Evolutionary conservation across 2,329 filamentous ascomycete genomes (phyloP).

Genomic region (Ophiocordyceps camponoti-floridani): DNA sequence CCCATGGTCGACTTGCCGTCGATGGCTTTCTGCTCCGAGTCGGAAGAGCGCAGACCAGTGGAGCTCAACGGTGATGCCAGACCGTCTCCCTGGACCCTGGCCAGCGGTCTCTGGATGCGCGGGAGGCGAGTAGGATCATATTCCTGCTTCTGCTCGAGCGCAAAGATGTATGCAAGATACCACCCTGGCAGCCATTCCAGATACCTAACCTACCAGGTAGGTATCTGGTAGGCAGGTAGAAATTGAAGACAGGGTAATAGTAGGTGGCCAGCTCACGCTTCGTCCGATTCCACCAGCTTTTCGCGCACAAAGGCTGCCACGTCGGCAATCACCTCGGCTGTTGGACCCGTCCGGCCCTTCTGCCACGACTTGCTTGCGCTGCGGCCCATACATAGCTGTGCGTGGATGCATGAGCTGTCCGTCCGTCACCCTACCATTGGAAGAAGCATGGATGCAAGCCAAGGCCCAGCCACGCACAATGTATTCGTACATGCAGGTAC

Average conservation of each 20-base stretch:
- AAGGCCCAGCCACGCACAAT: no score
- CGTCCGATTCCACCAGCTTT: conserved; percentile 19
- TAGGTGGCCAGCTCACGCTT: no score
- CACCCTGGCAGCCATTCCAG: no score
- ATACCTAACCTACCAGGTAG: no score
- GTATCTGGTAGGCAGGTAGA: no score
- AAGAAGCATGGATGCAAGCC: no score
- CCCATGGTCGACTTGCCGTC: conserved; percentile 27
- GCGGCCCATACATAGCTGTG: conserved; percentile 36
- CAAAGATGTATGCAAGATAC: no score
- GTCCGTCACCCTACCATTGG: no score
- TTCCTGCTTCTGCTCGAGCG: conserved; percentile 77
- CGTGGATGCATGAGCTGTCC: no score
- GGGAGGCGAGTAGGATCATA: conserved; percentile 72
- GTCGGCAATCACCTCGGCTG: conserved; percentile 54
- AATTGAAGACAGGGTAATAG: no score
- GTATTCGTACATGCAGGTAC: no score
- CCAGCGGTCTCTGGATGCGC: conserved; percentile 65
- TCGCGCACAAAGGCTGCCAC: conserved; percentile 56
- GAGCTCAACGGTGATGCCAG: conserved; percentile 43
- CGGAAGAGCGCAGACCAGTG: conserved; percentile 32
- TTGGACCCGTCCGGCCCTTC: conserved; percentile 57
- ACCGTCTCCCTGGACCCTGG: conserved; percentile 57
- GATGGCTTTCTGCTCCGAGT: conserved; percentile 19
- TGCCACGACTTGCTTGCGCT: conserved; percentile 44